Evolutionary conservation across 2,329 filamentous ascomycete species (phyloP).

Genomic region (Fusarium sp.): DNA sequence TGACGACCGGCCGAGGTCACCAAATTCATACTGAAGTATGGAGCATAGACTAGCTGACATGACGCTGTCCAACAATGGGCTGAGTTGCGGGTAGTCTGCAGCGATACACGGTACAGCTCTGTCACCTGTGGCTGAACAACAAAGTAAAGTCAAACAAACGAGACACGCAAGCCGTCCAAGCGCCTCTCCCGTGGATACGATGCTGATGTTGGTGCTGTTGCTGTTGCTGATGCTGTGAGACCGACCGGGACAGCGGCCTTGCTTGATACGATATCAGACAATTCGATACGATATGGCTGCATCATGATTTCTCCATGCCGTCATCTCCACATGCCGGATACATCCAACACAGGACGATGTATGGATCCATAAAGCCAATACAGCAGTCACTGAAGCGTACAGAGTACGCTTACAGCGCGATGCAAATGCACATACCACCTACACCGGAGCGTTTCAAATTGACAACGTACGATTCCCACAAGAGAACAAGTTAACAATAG

Average conservation of each 20-base stretch:
- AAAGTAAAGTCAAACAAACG: conserved; percentile 12
- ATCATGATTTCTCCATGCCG: conserved; percentile 41
- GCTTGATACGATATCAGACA: conserved; percentile 18
- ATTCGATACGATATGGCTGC: conserved; percentile 34
- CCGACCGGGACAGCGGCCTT: not conserved
- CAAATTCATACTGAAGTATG: not conserved
- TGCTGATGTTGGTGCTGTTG: conserved; percentile 24
- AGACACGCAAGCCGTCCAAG: conserved; percentile 40
- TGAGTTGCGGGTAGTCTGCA: conserved; percentile 22
- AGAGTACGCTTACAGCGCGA: not conserved
- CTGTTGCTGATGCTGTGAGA: conserved; percentile 22
- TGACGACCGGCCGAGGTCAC: conserved; percentile 21
- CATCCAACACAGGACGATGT: not conserved
- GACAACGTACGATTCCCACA: conserved; percentile 31
- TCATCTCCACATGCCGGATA: conserved; percentile 27
- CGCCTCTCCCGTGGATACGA: conserved; percentile 30
- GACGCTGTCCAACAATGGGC: conserved; percentile 30
- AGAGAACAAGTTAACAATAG: conserved; percentile 12
- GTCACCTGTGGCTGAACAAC: conserved; percentile 1
- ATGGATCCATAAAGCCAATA: conserved; percentile 1
- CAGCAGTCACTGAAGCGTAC: not conserved
- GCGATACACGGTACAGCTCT: conserved; percentile 19
- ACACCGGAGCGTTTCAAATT: conserved; percentile 30
- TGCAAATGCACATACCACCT: conserved; percentile 25
- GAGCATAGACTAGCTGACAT: conserved; percentile 23